Base-by-base conservation (phyloP, 2,329 filamentous ascomycete species). In the Exophiala sideris region DNA sequence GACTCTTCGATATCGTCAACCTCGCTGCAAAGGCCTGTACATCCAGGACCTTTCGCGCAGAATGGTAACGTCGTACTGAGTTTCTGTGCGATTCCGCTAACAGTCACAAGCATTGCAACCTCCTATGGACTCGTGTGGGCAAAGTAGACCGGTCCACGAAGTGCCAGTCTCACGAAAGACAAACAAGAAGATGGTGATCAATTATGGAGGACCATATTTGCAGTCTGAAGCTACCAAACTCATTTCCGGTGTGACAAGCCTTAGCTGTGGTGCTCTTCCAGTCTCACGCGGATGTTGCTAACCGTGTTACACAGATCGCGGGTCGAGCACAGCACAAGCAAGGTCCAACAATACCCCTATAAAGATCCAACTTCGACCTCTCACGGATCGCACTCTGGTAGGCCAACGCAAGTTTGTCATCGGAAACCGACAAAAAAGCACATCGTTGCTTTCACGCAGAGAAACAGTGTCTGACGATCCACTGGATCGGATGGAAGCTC, bases 401-500 rank as follows among this genome's bases (percentile, higher is more conserved):
- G 29, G 40, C 40, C 41, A 46, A 9, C 57, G 61, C 11, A 60
- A 50, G 39, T 53, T 62, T 45, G 51, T 56, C 18, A 54, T 60
- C 18, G 55, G 54, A 12, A 53, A 45, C 33, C 48, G 50, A 48
- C 36, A 38, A 20, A 56, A 21, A 33, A 51, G 38, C 32, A 20
- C 16, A 9, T 20, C 33, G 10, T 35, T 32, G 32, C 52, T 46
- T 48, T 44, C 38, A 42, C 51, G 48, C 36, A 40, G 36, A 8
- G 41, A 57, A 33, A 32, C 33, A 6, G 29, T 44, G n/a, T 52
- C 57, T 48, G 50, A 63, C n/a, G 40, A 63, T 29, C 49, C 52
- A 9, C 50, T 63, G n/a, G 57, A 61, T 16, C 48, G 57, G 11
- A 63, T 63, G 60, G 58, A 64, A 45, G 58, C 58, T 29, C 58